Conservation (phyloP, 2,329 filamentous ascomycete species). For the Xylaria hypoxylon region DNA sequence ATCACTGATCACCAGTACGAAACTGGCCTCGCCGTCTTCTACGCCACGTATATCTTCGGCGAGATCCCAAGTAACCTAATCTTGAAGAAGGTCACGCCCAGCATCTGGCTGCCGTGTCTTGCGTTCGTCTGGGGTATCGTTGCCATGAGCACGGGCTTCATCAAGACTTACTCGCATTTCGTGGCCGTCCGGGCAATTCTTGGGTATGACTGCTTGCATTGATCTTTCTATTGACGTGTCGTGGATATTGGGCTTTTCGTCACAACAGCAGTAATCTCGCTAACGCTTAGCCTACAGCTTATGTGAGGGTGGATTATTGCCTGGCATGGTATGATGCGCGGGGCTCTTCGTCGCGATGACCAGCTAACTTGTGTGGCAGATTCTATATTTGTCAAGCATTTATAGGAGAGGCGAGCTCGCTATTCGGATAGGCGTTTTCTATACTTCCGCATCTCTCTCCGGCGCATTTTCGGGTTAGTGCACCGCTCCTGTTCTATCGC, state of each 20-base stretch:
- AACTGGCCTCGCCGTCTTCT: constrained; percentile 72
- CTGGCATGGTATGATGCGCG: constrained; percentile 66
- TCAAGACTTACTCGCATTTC: constrained; percentile 66
- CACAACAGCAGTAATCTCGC: background rate
- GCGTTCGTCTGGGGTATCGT: constrained; percentile 69
- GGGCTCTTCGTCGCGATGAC: constrained; percentile 5
- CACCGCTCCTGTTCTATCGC: background rate
- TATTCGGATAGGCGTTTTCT: constrained; percentile 74
- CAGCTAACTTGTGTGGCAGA: constrained; percentile 50
- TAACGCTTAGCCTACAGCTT: constrained; percentile 52
- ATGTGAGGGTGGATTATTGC: constrained; percentile 73
- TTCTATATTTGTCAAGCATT: constrained; percentile 73
- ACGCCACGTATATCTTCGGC: constrained; percentile 72
- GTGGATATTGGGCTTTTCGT: background rate
- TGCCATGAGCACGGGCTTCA: constrained; percentile 68
- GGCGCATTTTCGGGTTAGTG: constrained; percentile 69
- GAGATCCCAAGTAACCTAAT: constrained; percentile 74
- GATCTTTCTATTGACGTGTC: background rate
- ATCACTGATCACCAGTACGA: constrained; percentile 73
- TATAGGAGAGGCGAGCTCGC: constrained; percentile 71
- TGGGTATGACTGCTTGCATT: constrained; percentile 47
- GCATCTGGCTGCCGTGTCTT: constrained; percentile 69
- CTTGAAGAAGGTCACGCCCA: constrained; percentile 70
- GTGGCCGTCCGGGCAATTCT: constrained; percentile 70
- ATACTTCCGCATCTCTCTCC: constrained; percentile 73